These are phyloP conservation scores for Tulasnella sp. DNA, from an alignment of 768 basidiomycete genomes.

Conservation along the genomic window DNA sequence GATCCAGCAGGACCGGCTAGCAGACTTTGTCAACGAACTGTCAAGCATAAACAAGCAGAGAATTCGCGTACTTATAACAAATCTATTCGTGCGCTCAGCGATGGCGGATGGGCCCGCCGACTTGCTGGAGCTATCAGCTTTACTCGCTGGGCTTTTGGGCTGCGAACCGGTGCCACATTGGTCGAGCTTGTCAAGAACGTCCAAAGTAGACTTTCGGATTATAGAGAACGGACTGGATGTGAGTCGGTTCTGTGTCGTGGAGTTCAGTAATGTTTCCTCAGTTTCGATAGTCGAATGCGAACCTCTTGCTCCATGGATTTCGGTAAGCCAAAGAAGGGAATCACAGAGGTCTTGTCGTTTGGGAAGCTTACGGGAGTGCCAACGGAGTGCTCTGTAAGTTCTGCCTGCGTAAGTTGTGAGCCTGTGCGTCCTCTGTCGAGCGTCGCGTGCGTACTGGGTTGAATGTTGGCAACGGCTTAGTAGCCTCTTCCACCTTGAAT, in stretches of 20 bases:
- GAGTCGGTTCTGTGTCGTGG: conserved; percentile 37
- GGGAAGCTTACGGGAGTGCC: conserved; percentile 9
- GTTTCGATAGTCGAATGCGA: conserved; percentile 19
- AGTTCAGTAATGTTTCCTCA: not conserved
- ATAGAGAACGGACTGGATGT: conserved; percentile 54
- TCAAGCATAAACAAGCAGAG: not conserved
- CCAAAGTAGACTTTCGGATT: conserved; percentile 53
- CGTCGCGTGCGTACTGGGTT: not conserved
- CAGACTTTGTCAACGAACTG: conserved; percentile 10
- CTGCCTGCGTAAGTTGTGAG: not conserved
- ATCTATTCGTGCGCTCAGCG: conserved; percentile 23
- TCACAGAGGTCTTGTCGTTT: conserved; percentile 21
- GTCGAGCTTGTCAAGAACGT: conserved; percentile 41
- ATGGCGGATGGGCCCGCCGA: not conserved
- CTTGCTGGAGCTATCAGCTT: too few species aligned
- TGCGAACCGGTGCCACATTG: conserved; percentile 32
- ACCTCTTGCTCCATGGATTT: conserved; percentile 62
- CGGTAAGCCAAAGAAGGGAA: conserved; percentile 61
- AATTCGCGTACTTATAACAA: conserved; percentile 49
- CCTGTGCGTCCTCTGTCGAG: not conserved
- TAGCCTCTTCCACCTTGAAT: not conserved
- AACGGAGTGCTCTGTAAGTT: conserved; percentile 2
- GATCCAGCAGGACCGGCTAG: conserved; percentile 63
- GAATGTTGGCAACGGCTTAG: not conserved
- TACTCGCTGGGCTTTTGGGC: conserved; percentile 44